Percentiles rank a stretch among this genome's conserved stretches.
Evolutionary conservation across 306 rosid species (phyloP).

Genomic region (Sophora flavescens): DNA sequence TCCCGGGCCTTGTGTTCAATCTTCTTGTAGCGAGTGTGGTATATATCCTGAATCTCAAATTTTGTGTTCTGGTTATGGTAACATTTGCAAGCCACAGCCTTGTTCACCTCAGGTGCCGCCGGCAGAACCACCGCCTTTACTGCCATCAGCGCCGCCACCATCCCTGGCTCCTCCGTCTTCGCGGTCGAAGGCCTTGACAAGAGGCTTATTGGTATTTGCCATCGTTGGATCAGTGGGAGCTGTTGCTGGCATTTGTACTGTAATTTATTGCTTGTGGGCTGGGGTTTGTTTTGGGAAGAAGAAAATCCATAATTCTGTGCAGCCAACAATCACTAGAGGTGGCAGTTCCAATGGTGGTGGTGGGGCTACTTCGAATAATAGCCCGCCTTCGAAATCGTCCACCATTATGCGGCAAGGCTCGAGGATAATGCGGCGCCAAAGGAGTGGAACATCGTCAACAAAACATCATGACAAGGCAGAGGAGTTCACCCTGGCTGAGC

Average conservation of each 20-base stretch:
- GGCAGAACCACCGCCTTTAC: background rate
- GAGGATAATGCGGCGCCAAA: slow-evolving; percentile 85
- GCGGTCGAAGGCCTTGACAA: slow-evolving; percentile 57
- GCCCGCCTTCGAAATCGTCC: slow-evolving; percentile 80
- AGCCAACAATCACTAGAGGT: slow-evolving; percentile 85
- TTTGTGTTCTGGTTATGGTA: slow-evolving; percentile 66
- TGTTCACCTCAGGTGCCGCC: slow-evolving; percentile 50
- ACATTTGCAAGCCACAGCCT: slow-evolving; percentile 61
- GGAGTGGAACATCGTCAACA: slow-evolving; percentile 90
- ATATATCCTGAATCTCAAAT: slow-evolving; percentile 60
- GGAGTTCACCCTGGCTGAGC: slow-evolving; percentile 82
- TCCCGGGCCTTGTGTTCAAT: slow-evolving; percentile 84
- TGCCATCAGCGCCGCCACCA: slow-evolving; percentile 8
- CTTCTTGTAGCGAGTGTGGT: slow-evolving; percentile 69
- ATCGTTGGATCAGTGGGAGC: slow-evolving; percentile 85
- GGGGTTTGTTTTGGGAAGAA: slow-evolving; percentile 90
- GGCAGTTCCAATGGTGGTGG: slow-evolving; percentile 65
- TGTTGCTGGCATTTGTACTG: slow-evolving; percentile 74
- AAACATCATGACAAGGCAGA: slow-evolving; percentile 81
- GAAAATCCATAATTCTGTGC: slow-evolving; percentile 92
- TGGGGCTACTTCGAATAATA: slow-evolving; percentile 51
- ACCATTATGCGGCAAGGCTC: slow-evolving; percentile 85
- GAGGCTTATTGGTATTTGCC: slow-evolving; percentile 78
- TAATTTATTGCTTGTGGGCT: slow-evolving; percentile 77
- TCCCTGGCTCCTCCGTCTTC: slow-evolving; percentile 15